Evolutionary conservation across 805 yeast species (phyloP).

Genomic region (Metschnikowia anglica): DNA sequence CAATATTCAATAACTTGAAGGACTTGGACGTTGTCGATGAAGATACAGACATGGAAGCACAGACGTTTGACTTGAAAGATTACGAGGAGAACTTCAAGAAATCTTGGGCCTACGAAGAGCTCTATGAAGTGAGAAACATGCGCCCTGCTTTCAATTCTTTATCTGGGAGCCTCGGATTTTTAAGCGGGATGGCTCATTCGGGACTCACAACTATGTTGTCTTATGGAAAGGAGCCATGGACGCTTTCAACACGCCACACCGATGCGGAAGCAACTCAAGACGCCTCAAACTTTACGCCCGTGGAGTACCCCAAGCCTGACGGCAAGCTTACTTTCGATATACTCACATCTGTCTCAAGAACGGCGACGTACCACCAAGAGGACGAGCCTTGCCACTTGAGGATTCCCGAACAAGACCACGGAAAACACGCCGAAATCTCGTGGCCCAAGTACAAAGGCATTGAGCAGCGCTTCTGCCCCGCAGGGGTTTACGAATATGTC

Average conservation of each 20-base stretch:
- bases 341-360: constrained; percentile 90
- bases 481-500: constrained; percentile 95
- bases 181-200: constrained; percentile 81
- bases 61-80: constrained; percentile 49
- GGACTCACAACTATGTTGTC: constrained; percentile 80
- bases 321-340: constrained; percentile 90
- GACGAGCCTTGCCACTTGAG: constrained; percentile 89
- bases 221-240: constrained; percentile 84
- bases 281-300: constrained; percentile 66
- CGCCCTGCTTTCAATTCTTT: constrained; percentile 81
- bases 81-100: constrained; percentile 65
- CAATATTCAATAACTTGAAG: constrained; percentile 49
- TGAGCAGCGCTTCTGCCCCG: constrained; percentile 94
- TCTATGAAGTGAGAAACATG: constrained; percentile 81
- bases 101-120: constrained; percentile 87
- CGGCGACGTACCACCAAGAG: constrained; percentile 95
- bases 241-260: constrained; percentile 64
- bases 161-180: constrained; percentile 56
- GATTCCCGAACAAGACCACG: constrained; percentile 55
- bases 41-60: constrained; percentile 39
- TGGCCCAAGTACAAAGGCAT: constrained; percentile 83
- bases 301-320: constrained; percentile 94
- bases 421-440: constrained; percentile 63
- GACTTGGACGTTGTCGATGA: constrained; percentile 49
- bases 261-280: constrained; percentile 72